Evolutionary conservation across 176 grass and related monocot species (phyloP), one percentile per base, ranked within the genome.

Genomic region (Leersia perrieri): DNA sequence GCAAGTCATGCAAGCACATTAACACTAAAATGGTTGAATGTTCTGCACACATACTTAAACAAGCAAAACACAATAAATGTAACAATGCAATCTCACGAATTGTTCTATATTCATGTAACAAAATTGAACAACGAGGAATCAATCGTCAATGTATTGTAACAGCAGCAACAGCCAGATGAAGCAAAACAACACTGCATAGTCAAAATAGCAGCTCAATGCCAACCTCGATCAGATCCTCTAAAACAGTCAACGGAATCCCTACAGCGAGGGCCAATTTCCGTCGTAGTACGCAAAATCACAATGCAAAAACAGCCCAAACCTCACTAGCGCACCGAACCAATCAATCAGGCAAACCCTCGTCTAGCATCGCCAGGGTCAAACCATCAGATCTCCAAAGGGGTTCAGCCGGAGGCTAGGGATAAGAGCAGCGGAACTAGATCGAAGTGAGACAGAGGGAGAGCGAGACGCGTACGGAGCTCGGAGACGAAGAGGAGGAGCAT

Each of bases 401-500:
- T 30, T 47, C 20, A 35, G 33, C 35, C 29, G 36, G 74, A 40
- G 13, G 79, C 25, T 22, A 7, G 36, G 27, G 31, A 3, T 22
- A 26, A 5, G 28, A 20, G 25, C 40, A 39, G 6, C 3, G 22
- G 26, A 30, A 39, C 33, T 63, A 67, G 58, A 82, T 70, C 63
- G 29, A 61, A 72, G 64, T 20, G 76, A 34, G 7, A 53, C 8
- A 3, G 9, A 39, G 63, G 9, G 27, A 26, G 38, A 33, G 71
- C 16, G 53, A 34, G 77, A 22, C 13, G 68, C 90, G 42, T 87
- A 97, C 90, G 83, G 66, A 97, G 94, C 87, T 97, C 94, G 71
- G 94, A 93, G 80, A 97, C 23, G 90, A 97, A 97, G 83, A 97
- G 90, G 70, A 97, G 88, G 65, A 93, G 49, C 90, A 93, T 97